A percentile compares a stretch with the other conserved stretches of the same genome.
These are phyloP conservation scores for Cladosporium austrohemisphaericum DNA, from an alignment of 2,329 filamentous ascomycete species.

Conservation along the genomic window DNA sequence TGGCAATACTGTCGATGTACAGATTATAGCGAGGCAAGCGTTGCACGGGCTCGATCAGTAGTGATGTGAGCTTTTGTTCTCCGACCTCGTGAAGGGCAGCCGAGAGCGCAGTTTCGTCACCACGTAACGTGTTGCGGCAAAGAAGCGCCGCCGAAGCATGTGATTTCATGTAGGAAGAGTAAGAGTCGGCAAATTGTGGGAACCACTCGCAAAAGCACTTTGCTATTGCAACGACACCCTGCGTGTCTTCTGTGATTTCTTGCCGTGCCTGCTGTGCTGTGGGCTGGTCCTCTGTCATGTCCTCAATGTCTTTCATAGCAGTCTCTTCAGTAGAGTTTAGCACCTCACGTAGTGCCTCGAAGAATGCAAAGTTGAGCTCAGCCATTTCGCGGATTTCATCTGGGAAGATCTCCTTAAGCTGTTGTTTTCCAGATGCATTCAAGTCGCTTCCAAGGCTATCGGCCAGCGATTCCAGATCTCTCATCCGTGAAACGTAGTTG, in stretches of 20 bases:
- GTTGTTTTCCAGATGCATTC: slow-evolving; percentile 68
- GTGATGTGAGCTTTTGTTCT: slow-evolving; percentile 84
- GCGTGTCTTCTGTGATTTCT: slow-evolving; percentile 58
- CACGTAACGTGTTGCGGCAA: slow-evolving; percentile 70
- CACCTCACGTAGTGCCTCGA: slow-evolving; percentile 69
- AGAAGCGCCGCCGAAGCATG: slow-evolving; percentile 83
- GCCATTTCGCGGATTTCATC: slow-evolving; percentile 75
- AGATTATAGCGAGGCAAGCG: slow-evolving; percentile 90
- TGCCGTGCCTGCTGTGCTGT: slow-evolving; percentile 40
- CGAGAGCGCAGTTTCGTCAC: slow-evolving; percentile 77
- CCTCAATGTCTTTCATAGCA: slow-evolving; percentile 71
- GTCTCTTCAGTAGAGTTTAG: slow-evolving; percentile 82
- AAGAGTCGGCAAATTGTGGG: slow-evolving; percentile 84
- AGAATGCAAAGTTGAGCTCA: slow-evolving; percentile 74
- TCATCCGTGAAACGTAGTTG: slow-evolving; percentile 66
- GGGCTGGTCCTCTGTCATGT: slow-evolving; percentile 40
- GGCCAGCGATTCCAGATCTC: slow-evolving; percentile 80
- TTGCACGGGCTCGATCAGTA: slow-evolving; percentile 94
- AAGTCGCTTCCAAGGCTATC: slow-evolving; percentile 78
- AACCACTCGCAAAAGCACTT: slow-evolving; percentile 87
- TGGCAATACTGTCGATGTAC: slow-evolving; percentile 92
- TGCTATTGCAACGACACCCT: slow-evolving; percentile 71
- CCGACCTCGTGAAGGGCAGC: slow-evolving; percentile 76
- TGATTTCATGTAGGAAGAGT: slow-evolving; percentile 86
- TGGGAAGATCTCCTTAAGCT: slow-evolving; percentile 72